These are phyloP conservation scores for Boletus rex-veris DNA, from an alignment of 768 basidiomycete species.

Conservation along the genomic window DNA sequence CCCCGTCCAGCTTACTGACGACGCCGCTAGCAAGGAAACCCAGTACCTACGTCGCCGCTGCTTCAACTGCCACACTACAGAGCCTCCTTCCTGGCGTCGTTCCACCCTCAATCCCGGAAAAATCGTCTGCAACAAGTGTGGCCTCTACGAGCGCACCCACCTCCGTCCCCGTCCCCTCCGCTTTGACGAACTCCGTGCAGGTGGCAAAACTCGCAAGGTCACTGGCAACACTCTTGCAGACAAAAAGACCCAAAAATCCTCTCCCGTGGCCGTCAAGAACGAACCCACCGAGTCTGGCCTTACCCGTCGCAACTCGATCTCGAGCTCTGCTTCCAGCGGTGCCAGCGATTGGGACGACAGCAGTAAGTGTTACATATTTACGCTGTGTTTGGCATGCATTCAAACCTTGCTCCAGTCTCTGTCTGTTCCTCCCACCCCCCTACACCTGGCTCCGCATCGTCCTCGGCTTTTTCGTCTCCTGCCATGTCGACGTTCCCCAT, in stretches of 20 bases:
- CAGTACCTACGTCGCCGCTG: slow-evolving; percentile 86
- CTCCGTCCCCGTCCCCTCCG: slow-evolving; percentile 77
- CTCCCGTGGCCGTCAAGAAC: slow-evolving; percentile 54
- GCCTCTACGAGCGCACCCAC: slow-evolving; percentile 87
- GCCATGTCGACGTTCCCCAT: slow-evolving; percentile 57
- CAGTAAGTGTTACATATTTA: slow-evolving; percentile 43
- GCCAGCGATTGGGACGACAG: slow-evolving; percentile 80
- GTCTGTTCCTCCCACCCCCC: slow-evolving; percentile 34
- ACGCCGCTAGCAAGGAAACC: slow-evolving; percentile 86
- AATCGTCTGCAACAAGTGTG: slow-evolving; percentile 94
- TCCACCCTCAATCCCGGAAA: slow-evolving; percentile 87
- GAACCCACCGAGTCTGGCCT: slow-evolving; percentile 54
- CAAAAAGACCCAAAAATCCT: slow-evolving; percentile 32
- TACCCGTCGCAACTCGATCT: slow-evolving; percentile 60
- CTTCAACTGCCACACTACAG: slow-evolving; percentile 90
- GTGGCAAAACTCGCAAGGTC: slow-evolving; percentile 74
- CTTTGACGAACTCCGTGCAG: slow-evolving; percentile 83
- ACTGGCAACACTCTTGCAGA: slow-evolving; percentile 20
- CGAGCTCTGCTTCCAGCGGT: slow-evolving; percentile 48
- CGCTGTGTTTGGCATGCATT: background rate
- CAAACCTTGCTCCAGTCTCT: slow-evolving; percentile 18
- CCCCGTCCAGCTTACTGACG: slow-evolving; percentile 84
- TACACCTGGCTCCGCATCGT: slow-evolving; percentile 47
- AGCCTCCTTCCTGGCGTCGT: slow-evolving; percentile 85
- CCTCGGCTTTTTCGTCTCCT: slow-evolving; percentile 68